phyloP scores from a whole-genome alignment of 192 early-diverging fungal genomes.

The Dispira simplex region DNA sequence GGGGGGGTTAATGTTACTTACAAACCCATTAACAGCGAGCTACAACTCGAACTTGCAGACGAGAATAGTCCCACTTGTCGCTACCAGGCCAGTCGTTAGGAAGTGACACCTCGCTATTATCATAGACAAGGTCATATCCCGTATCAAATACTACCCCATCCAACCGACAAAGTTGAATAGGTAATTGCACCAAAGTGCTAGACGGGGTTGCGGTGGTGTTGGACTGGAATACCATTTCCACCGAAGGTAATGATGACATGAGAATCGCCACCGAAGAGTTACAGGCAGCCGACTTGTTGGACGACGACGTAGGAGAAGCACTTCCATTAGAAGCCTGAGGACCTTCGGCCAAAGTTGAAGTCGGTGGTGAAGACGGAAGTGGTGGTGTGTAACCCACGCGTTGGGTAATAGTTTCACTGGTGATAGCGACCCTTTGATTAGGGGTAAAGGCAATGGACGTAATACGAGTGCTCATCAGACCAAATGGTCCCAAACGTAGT shows the following conservation, averaged over 20 bases:
- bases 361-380: not conserved
- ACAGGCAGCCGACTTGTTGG: not conserved
- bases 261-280: not conserved
- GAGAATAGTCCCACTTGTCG: too few species aligned
- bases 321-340: not conserved
- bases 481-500: not conserved
- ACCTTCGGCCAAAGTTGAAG: not conserved
- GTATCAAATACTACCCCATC: conserved; percentile 8
- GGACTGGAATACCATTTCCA: not conserved
- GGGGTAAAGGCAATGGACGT: not conserved
- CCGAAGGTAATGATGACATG: conserved; percentile 1
- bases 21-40: too few species aligned
- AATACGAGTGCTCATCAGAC: not conserved
- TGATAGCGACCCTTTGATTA: not conserved
- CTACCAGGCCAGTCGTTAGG: too few species aligned
- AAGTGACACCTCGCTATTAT: not conserved
- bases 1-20: too few species aligned
- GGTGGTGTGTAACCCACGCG: not conserved
- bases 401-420: not conserved
- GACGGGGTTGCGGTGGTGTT: not conserved
- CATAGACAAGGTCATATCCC: conserved; percentile 4
- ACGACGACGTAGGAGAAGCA: not conserved
- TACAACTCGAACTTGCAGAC: too few species aligned
- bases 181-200: not conserved
- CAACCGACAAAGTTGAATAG: conserved; percentile 4